Conservation (phyloP, 1,284 basidiomycete species). For the Athelia sp. region DNA sequence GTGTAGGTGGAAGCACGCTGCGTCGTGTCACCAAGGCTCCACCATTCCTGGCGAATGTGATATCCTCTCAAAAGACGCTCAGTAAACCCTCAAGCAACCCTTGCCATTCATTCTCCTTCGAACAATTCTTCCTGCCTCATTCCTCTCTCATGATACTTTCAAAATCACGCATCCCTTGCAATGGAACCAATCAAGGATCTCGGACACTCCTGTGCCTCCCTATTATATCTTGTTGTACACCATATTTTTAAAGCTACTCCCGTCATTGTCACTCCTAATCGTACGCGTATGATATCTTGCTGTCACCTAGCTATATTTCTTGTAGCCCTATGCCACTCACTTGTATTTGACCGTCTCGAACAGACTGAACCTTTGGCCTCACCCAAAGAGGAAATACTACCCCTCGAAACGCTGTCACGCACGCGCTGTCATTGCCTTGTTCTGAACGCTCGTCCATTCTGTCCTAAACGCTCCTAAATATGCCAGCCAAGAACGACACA, state of each 20-base stretch:
- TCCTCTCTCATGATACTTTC: no score
- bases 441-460: background rate
- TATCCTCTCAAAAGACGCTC: slow-evolving; percentile 24
- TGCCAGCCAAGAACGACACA: background rate
- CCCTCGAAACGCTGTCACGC: no score
- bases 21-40: slow-evolving; percentile 59
- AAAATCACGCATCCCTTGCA: no score
- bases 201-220: slow-evolving; percentile 3
- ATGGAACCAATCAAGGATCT: slow-evolving; percentile 10
- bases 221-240: background rate
- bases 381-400: no score
- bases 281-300: background rate
- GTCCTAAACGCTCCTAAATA: background rate
- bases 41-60: slow-evolving; percentile 50
- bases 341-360: no score
- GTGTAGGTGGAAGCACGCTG: slow-evolving; percentile 77
- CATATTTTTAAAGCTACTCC: no score
- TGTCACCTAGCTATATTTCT: background rate
- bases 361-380: no score
- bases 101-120: background rate
- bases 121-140: no score
- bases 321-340: no score
- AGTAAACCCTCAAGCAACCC: slow-evolving; percentile 16
- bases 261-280: no score
- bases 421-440: no score